Evolutionary conservation across 2,329 filamentous ascomycete species (phyloP).

Genomic region (Venturiaceae sp.): DNA sequence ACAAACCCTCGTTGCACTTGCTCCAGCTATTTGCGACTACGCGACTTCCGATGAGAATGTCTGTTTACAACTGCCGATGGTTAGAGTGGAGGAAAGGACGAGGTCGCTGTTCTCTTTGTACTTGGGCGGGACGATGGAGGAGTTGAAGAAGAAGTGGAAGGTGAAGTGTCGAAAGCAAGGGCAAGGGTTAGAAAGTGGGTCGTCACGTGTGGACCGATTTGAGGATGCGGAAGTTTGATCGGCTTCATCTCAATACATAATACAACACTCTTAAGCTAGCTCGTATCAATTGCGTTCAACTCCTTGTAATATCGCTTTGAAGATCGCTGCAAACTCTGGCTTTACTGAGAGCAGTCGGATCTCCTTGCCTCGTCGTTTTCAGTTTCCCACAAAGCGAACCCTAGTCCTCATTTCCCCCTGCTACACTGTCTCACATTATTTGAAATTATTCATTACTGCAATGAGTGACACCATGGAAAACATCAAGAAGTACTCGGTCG

Average conservation of each 20-base stretch:
- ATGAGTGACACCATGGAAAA: conserved; percentile 5
- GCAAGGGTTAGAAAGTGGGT: neutral
- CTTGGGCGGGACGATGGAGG: neutral
- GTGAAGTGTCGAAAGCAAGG: neutral
- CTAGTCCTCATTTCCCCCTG: neutral
- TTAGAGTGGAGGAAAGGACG: neutral
- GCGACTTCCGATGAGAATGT: neutral
- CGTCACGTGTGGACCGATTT: too few relatives aligned
- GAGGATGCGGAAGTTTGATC: too few relatives aligned
- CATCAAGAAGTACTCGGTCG: conserved; percentile 9
- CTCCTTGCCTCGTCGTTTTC: too few relatives aligned
- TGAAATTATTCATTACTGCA: neutral
- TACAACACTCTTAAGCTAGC: too few relatives aligned
- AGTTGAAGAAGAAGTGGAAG: neutral
- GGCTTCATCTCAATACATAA: too few relatives aligned
- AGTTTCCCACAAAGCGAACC: too few relatives aligned
- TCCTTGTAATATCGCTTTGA: too few relatives aligned
- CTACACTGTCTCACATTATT: neutral
- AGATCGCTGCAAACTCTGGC: too few relatives aligned
- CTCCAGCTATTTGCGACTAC: neutral
- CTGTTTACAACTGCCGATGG: neutral
- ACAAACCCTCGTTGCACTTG: too few relatives aligned
- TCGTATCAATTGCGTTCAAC: neutral
- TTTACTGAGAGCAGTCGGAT: too few relatives aligned
- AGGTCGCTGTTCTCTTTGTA: neutral